These are phyloP conservation scores for Camelina hispida DNA, from an alignment of 345 rosid species.

Conservation along the genomic window DNA sequence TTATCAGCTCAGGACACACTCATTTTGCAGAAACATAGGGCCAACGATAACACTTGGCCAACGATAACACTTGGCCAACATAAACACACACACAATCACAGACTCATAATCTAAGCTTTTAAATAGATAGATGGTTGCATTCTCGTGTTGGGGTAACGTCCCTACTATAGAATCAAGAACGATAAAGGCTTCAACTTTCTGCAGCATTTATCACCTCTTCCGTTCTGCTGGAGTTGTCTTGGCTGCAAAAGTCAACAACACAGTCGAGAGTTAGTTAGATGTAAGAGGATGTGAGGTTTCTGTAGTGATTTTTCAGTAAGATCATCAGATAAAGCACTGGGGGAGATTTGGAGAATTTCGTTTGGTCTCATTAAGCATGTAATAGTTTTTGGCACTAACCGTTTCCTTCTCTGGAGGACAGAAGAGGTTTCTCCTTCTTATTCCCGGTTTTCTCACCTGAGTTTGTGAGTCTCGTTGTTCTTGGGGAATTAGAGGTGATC, in stretches of 20 bases:
- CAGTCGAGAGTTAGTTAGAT: not conserved
- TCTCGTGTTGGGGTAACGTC: slow-evolving; percentile 10
- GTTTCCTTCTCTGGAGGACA: slow-evolving; percentile 60
- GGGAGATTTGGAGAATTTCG: slow-evolving; percentile 8
- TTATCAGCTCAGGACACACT: slow-evolving; percentile 47
- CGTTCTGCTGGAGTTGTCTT: slow-evolving; percentile 61
- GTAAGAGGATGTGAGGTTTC: not conserved
- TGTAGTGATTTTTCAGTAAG: slow-evolving; percentile 4
- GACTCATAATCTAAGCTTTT: slow-evolving; percentile 37
- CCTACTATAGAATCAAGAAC: slow-evolving; percentile 28
- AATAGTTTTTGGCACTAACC: slow-evolving; percentile 50
- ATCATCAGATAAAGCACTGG: slow-evolving; percentile 5
- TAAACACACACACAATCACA: slow-evolving; percentile 40
- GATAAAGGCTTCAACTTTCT: slow-evolving; percentile 31
- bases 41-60: slow-evolving; percentile 36
- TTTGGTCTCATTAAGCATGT: slow-evolving; percentile 15
- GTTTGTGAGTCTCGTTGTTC: slow-evolving; percentile 61
- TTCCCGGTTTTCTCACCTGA: slow-evolving; percentile 61
- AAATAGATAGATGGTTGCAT: slow-evolving; percentile 41
- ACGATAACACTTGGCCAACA: slow-evolving; percentile 31
- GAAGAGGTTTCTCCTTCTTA: slow-evolving; percentile 61
- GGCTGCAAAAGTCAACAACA: slow-evolving; percentile 55
- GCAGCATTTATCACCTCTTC: slow-evolving; percentile 53
- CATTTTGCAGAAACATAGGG: slow-evolving; percentile 38
- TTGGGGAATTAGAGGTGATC: slow-evolving; percentile 77